Percentiles rank a stretch among this genome's conserved stretches.
Conservation (phyloP, 2,329 filamentous ascomycete genomes). For the Thelonectria blattea region DNA sequence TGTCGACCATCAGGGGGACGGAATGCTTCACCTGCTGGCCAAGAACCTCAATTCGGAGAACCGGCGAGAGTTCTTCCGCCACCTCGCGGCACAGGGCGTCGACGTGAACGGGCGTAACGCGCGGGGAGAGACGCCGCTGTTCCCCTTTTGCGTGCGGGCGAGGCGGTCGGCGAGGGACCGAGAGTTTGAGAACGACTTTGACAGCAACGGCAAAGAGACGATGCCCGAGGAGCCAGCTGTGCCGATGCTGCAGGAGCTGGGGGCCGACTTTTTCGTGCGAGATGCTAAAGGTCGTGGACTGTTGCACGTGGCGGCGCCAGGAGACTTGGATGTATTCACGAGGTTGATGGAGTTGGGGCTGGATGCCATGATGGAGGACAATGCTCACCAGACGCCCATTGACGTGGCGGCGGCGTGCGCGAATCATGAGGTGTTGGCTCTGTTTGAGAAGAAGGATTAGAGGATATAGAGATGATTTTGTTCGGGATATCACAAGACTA, state of each 20-base stretch:
- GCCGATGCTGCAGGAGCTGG: conserved; percentile 25
- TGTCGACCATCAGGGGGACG: conserved; percentile 26
- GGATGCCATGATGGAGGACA: conserved; percentile 40
- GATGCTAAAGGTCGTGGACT: conserved; percentile 37
- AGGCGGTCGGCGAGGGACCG: background rate
- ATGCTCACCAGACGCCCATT: conserved; percentile 38
- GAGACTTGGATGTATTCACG: conserved; percentile 30
- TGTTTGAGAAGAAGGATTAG: conserved; percentile 38
- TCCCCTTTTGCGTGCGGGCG: conserved; percentile 15
- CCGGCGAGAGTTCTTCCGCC: conserved; percentile 23
- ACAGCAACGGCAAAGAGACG: background rate
- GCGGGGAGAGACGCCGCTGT: conserved; percentile 36
- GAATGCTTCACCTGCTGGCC: conserved; percentile 30
- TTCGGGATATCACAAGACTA: background rate
- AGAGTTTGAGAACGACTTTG: no score
- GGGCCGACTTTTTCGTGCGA: conserved; percentile 37
- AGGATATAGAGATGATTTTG: background rate
- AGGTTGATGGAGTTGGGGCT: conserved; percentile 36
- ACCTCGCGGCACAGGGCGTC: conserved; percentile 20
- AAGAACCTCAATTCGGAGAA: conserved; percentile 1
- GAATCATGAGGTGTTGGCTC: conserved; percentile 34
- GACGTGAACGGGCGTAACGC: conserved; percentile 37
- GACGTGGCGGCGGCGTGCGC: conserved; percentile 43
- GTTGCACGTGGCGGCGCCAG: conserved; percentile 39
- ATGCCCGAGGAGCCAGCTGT: background rate